These are phyloP conservation scores for Phaeoacremonium minimum DNA, from an alignment of 2,329 filamentous ascomycete genomes.

Conservation along the genomic window DNA sequence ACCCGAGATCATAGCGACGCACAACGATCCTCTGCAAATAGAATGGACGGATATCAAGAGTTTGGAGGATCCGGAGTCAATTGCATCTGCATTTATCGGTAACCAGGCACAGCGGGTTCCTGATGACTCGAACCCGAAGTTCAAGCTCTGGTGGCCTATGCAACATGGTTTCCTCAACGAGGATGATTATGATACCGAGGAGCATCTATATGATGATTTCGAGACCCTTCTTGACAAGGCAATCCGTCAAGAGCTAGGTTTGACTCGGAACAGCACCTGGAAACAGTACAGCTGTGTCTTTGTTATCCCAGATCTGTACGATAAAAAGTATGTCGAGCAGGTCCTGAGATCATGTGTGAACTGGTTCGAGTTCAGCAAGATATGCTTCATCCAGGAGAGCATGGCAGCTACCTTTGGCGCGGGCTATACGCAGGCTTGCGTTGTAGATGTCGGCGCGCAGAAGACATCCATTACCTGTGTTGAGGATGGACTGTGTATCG, in stretches of 20 bases:
- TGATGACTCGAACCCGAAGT: constrained; percentile 82
- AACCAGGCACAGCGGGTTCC: constrained; percentile 80
- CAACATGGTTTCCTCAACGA: constrained; percentile 86
- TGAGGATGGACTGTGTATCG: constrained; percentile 90
- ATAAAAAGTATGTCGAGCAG: constrained; percentile 85
- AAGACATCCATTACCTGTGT: constrained; percentile 98
- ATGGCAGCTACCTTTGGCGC: constrained; percentile 92
- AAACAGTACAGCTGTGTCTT: constrained; percentile 94
- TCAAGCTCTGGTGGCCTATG: constrained; percentile 91
- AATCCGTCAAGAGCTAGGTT: constrained; percentile 76
- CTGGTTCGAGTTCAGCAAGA: constrained; percentile 82
- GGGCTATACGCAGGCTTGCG: constrained; percentile 88
- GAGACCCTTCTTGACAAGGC: constrained; percentile 83
- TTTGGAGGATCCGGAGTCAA: constrained; percentile 59
- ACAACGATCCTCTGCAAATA: constrained; percentile 90
- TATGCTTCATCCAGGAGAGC: constrained; percentile 95
- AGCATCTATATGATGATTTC: constrained; percentile 80
- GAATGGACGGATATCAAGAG: constrained; percentile 86
- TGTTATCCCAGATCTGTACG: constrained; percentile 93
- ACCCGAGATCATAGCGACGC: constrained; percentile 83
- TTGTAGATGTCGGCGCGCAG: constrained; percentile 93
- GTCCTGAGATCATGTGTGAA: constrained; percentile 80
- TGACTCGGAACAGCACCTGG: constrained; percentile 76
- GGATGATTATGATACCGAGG: constrained; percentile 75
- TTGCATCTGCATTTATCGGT: constrained; percentile 69